Evolutionary conservation across 495 filamentous ascomycete species (phyloP).

Genomic region (Podospora conica): DNA sequence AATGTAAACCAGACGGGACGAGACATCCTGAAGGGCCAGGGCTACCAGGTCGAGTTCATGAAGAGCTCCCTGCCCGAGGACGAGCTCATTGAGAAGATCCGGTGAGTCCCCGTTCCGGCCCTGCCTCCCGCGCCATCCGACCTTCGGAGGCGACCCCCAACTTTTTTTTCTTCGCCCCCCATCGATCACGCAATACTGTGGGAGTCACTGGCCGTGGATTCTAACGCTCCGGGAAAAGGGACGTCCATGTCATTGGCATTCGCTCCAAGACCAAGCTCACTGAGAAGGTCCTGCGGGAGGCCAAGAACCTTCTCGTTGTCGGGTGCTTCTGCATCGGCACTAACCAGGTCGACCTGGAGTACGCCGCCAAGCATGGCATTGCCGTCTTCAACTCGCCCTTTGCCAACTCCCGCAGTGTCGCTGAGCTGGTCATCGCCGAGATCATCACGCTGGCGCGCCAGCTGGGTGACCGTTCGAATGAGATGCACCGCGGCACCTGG

Average conservation of each 20-base stretch:
- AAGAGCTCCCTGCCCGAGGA: constrained; percentile 88
- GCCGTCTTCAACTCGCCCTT: constrained; percentile 99
- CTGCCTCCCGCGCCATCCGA: constrained; percentile 8
- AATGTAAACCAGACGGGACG: constrained; percentile 89
- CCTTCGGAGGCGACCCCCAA: constrained; percentile 17
- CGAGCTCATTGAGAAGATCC: constrained; percentile 92
- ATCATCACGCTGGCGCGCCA: constrained; percentile 90
- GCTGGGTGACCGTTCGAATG: constrained; percentile 85
- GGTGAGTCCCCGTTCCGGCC: constrained; percentile 46
- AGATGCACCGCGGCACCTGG: constrained; percentile 94
- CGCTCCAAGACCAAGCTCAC: constrained; percentile 96
- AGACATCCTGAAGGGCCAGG: constrained; percentile 74
- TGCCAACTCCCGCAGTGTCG: constrained; percentile 93
- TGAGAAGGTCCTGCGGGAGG: constrained; percentile 75
- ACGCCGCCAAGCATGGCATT: constrained; percentile 85
- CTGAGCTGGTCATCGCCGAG: constrained; percentile 90
- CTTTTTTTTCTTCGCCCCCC: constrained; percentile 2
- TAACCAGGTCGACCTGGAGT: constrained; percentile 93
- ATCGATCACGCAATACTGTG: background rate
- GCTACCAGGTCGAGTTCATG: constrained; percentile 91
- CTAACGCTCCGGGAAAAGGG: constrained; percentile 42
- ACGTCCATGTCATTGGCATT: constrained; percentile 97
- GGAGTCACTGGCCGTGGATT: background rate
- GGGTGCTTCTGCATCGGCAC: constrained; percentile 99
- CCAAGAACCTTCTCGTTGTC: constrained; percentile 89